Conservation (phyloP, 768 basidiomycete species). For the Pleurotus giganteus region DNA sequence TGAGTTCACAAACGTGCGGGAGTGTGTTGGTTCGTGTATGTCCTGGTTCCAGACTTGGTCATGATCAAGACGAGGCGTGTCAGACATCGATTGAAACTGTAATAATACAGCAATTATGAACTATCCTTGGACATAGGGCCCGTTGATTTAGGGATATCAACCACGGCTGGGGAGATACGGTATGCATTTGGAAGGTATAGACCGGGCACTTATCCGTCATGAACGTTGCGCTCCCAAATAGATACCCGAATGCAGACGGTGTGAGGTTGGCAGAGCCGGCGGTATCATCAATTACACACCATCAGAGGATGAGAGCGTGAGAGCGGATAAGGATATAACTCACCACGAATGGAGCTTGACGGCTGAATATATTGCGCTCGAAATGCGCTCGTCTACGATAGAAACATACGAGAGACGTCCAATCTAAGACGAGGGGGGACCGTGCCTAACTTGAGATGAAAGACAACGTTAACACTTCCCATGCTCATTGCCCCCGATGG, state of each 20-base stretch:
- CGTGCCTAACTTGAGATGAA: neutral
- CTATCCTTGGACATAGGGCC: neutral
- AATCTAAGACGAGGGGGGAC: neutral
- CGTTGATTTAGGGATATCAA: neutral
- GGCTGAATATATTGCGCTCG: neutral
- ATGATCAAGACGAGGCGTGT: too few species aligned
- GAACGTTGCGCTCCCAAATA: neutral
- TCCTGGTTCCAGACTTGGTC: too few species aligned
- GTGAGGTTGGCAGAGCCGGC: neutral
- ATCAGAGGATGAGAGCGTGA: neutral
- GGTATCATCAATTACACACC: neutral
- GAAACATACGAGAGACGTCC: neutral
- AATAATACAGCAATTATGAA: too few species aligned
- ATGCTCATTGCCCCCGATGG: neutral
- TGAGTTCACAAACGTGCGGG: too few species aligned
- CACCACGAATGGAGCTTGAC: neutral
- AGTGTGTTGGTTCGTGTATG: too few species aligned
- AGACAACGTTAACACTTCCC: neutral
- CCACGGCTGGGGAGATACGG: neutral
- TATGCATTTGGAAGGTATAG: neutral
- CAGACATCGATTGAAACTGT: neutral
- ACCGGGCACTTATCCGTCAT: neutral
- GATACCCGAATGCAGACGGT: neutral
- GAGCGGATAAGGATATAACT: neutral
- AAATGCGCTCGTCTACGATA: neutral